phyloP scores from a whole-genome alignment of 345 rosid genomes.

The Odontarrhena argentea region DNA sequence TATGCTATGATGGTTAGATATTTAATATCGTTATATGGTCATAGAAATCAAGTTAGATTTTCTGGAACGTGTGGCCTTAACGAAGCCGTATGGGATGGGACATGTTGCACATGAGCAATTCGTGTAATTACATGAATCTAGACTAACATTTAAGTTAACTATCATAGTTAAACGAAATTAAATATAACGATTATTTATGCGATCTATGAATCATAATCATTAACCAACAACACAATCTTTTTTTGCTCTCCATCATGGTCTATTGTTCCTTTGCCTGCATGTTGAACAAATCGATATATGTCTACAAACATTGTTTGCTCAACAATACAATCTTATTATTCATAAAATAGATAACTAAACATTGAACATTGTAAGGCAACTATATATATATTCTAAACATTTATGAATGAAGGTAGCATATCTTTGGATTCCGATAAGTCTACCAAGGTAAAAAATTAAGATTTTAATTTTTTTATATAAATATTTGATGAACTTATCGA shows the following conservation, averaged over 20 bases:
- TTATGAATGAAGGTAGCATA: no score
- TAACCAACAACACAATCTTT: constrained; percentile 9
- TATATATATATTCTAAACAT: no score
- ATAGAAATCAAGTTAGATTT: constrained; percentile 20
- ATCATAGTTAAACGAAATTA: not conserved
- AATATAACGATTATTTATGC: not conserved
- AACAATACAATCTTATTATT: not conserved
- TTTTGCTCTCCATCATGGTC: constrained; percentile 1
- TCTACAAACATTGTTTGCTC: constrained; percentile 3
- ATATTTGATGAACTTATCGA: no score
- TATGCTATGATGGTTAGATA: no score
- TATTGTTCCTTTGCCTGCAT: constrained; percentile 4
- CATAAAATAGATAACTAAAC: not conserved
- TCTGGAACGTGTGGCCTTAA: constrained; percentile 35
- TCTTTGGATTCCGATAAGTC: no score
- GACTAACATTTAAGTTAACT: constrained; percentile 1
- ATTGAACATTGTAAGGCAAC: not conserved
- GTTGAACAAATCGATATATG: not conserved
- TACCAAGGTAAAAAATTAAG: no score
- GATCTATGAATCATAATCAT: constrained; percentile 15
- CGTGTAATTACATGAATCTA: constrained; percentile 32
- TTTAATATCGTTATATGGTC: not conserved
- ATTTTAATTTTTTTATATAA: no score
- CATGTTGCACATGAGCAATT: constrained; percentile 33
- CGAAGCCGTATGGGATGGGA: constrained; percentile 32